Percentiles rank a stretch among this genome's conserved stretches.
Evolutionary conservation across 2,329 filamentous ascomycete species (phyloP).

Genomic region (Penicillium sp.): DNA sequence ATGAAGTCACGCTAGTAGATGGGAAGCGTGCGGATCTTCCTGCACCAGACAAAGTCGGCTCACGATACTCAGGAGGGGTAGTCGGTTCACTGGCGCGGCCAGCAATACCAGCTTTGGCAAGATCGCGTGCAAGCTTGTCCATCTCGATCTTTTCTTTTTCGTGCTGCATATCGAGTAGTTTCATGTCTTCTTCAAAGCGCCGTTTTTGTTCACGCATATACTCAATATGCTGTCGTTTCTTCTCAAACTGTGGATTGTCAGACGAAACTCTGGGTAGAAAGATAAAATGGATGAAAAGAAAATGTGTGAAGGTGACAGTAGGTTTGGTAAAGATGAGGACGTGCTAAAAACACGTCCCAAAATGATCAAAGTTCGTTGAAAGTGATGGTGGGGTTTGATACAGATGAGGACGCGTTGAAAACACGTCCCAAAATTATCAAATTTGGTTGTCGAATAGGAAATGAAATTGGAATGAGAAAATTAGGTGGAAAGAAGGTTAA

Average conservation of each 20-base stretch:
- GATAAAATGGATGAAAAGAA: conserved; percentile 1
- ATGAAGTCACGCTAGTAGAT: conserved; percentile 80
- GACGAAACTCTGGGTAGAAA: background rate
- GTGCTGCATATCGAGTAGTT: conserved; percentile 82
- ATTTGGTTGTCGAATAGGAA: background rate
- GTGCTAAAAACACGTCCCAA: background rate
- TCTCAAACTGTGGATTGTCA: conserved; percentile 69
- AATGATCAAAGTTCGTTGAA: background rate
- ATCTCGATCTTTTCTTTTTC: conserved; percentile 81
- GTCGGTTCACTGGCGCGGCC: conserved; percentile 90
- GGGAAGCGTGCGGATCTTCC: conserved; percentile 86
- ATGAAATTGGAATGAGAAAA: too few relatives aligned
- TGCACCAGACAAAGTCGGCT: conserved; percentile 75
- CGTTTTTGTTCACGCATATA: conserved; percentile 84
- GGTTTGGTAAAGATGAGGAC: background rate
- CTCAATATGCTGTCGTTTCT: conserved; percentile 91
- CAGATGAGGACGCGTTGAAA: background rate
- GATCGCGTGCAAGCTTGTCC: conserved; percentile 78
- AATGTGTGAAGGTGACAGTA: background rate
- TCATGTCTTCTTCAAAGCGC: conserved; percentile 89
- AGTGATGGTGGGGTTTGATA: too few relatives aligned
- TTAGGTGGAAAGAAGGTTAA: background rate
- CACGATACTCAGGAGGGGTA: conserved; percentile 89
- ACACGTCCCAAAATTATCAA: background rate
- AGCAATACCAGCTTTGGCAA: conserved; percentile 58